A percentile compares a stretch with the other conserved stretches of the same genome.
phyloP scores from a whole-genome alignment of 2,329 filamentous ascomycete species.

The Sporothrix pallida region DNA sequence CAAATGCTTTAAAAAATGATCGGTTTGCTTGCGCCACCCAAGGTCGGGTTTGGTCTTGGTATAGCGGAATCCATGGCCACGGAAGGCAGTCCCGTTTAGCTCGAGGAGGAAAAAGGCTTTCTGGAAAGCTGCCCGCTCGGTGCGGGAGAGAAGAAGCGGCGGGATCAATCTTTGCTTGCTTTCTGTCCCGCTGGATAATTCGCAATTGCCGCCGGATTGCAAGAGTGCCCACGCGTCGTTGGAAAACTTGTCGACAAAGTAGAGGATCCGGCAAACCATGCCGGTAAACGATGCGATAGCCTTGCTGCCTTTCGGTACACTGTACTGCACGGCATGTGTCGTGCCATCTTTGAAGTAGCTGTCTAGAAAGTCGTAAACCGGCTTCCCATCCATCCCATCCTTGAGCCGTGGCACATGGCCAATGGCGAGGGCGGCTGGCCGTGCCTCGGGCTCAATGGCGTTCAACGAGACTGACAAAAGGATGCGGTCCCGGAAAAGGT shows the following conservation, averaged over 20 bases:
- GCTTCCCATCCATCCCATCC: not conserved
- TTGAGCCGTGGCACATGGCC: not conserved
- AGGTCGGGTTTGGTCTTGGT: too few species aligned
- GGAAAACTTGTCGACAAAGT: not conserved
- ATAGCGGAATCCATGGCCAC: too few species aligned
- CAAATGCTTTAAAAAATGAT: not conserved
- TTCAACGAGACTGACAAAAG: not conserved
- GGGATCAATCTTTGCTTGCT: too few species aligned
- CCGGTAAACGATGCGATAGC: not conserved
- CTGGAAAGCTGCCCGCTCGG: too few species aligned
- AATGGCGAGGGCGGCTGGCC: not conserved
- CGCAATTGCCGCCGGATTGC: not conserved
- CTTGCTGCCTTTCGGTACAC: not conserved
- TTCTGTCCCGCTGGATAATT: too few species aligned
- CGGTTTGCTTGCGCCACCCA: too few species aligned
- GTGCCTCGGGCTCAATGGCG: constrained; percentile 3
- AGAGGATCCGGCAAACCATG: constrained; percentile 2
- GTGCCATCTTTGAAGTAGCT: not conserved
- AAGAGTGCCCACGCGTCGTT: not conserved
- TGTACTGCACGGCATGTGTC: too few species aligned
- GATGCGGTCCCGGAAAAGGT: constrained; percentile 16
- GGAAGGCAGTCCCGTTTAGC: too few species aligned
- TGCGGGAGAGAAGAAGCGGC: too few species aligned
- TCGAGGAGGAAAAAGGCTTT: too few species aligned
- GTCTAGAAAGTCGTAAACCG: not conserved